phyloP scores from a whole-genome alignment of 2,329 filamentous ascomycete species.

The Calonectria ilicicola region DNA sequence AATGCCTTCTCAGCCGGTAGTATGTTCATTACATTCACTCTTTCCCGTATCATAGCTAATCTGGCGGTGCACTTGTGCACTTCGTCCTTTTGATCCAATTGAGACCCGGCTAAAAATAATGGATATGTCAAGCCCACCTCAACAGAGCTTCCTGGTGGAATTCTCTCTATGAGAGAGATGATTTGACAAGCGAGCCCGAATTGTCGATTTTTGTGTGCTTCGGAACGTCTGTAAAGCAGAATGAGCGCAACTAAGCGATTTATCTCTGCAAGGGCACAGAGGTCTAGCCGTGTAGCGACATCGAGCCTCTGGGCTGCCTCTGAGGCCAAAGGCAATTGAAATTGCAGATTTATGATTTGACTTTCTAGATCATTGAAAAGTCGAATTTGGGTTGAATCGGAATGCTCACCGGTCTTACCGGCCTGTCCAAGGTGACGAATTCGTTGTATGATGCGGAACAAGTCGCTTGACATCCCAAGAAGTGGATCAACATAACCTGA shows the following conservation, averaged over 20 bases:
- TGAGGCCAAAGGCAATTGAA: background rate
- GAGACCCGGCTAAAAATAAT: conserved; percentile 6
- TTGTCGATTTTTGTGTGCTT: background rate
- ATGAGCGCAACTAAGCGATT: conserved; percentile 19
- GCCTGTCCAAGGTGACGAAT: background rate
- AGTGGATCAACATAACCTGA: background rate
- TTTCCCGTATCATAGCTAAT: conserved; percentile 1
- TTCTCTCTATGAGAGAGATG: conserved; percentile 6
- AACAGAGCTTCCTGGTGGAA: background rate
- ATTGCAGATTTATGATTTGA: background rate
- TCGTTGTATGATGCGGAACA: background rate
- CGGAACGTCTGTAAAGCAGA: conserved; percentile 19
- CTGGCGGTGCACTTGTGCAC: background rate
- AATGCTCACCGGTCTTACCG: background rate
- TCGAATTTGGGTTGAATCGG: too few relatives aligned
- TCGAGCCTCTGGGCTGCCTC: background rate
- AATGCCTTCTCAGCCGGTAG: conserved; percentile 13
- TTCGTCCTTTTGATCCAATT: background rate
- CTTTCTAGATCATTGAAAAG: background rate
- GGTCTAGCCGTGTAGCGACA: background rate
- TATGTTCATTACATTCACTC: conserved; percentile 19
- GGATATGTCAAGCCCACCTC: conserved; percentile 10
- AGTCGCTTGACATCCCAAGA: conserved; percentile 2
- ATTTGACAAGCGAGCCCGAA: background rate
- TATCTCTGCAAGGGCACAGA: conserved; percentile 9